Base-by-base conservation (phyloP, 805 yeast genomes). In the Kazachstania kunashirensis region DNA sequence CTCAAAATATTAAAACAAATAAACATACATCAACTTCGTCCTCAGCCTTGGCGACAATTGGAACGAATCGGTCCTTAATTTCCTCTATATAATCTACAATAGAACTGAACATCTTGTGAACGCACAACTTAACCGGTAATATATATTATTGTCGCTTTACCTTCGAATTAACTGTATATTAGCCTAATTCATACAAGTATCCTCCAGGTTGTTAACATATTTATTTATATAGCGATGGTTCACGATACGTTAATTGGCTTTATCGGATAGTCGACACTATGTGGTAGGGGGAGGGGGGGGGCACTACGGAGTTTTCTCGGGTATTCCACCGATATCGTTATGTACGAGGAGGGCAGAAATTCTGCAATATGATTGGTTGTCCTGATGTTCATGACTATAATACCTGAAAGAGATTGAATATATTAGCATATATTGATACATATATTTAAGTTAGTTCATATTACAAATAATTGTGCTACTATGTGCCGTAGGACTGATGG, bases 21-120 rank as follows among this genome's bases (percentile, higher is more conserved):
- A 8, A 29, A 35, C 38, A 35, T 38, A 41, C 45, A 29, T 40
- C 48, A 28, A 41, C 41, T 40, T 47, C 49, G 43, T 59, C 66
- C 52, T 83, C 95, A 53, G 95, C 96, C 66, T 71, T 77, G 36
- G 94, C 94, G 39, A 71, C 71, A 51, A 83, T 71, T 59, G 95
- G 95, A 48, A 75, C 66, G 47, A 83, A 69, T 43, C 81, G 73
- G 58, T 84, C 94, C 66, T 82, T 79, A 56, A 85, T 66, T 64
- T 84, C 94, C 38, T 64, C 69, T 39, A 65, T 49, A 41, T 62
- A 63, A 42, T 62, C 67, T 41, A 62, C 52, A 39, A 65, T 50
- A 28, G 62, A 45, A 39, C 57, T 48, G 32, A 65, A 53, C 68
- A 63, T 65, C 33, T 27, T 37, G 18, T 28, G n/a, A n/a, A n/a